phyloP scores from a whole-genome alignment of 805 yeast genomes.

The Metschnikowia peoriensis region DNA sequence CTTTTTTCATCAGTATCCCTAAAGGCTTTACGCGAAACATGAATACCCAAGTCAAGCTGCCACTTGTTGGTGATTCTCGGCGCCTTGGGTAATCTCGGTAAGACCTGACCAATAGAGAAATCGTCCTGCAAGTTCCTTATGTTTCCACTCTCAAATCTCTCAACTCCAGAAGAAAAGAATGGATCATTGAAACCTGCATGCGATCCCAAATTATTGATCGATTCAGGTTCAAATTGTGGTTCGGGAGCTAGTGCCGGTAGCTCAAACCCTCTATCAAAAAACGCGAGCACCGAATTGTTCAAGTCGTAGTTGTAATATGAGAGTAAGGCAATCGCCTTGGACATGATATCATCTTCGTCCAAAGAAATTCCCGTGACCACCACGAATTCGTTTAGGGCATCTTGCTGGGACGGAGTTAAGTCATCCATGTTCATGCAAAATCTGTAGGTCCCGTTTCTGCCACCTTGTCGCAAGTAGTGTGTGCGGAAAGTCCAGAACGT shows the following conservation, averaged over 20 bases:
- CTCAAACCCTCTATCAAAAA: conserved; percentile 51
- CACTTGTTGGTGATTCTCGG: conserved; percentile 38
- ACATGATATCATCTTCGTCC: conserved; percentile 12
- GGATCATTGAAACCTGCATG: not conserved
- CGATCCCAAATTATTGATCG: not conserved
- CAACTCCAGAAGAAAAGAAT: conserved; percentile 11
- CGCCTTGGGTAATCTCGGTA: conserved; percentile 42
- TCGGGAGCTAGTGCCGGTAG: conserved; percentile 10
- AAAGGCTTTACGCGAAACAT: conserved; percentile 27
- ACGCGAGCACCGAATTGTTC: conserved; percentile 59
- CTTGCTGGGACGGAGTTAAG: conserved; percentile 11
- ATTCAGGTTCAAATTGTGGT: not conserved
- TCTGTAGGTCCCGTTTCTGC: not conserved
- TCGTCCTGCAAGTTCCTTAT: conserved; percentile 28
- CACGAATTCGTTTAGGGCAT: conserved; percentile 15
- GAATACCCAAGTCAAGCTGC: conserved; percentile 44
- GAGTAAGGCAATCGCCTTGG: conserved; percentile 16
- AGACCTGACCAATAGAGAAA: conserved; percentile 24
- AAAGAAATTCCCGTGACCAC: conserved; percentile 15
- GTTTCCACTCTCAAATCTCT: conserved; percentile 12
- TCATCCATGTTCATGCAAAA: conserved; percentile 7
- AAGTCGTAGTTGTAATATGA: conserved; percentile 47
- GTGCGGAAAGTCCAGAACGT: not conserved
- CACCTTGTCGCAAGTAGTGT: not conserved
- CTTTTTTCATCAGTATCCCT: conserved; percentile 2